A percentile compares a stretch with the other conserved stretches of the same genome.
Conservation (phyloP, 805 yeast species). For the Henningerozyma blattae region DNA sequence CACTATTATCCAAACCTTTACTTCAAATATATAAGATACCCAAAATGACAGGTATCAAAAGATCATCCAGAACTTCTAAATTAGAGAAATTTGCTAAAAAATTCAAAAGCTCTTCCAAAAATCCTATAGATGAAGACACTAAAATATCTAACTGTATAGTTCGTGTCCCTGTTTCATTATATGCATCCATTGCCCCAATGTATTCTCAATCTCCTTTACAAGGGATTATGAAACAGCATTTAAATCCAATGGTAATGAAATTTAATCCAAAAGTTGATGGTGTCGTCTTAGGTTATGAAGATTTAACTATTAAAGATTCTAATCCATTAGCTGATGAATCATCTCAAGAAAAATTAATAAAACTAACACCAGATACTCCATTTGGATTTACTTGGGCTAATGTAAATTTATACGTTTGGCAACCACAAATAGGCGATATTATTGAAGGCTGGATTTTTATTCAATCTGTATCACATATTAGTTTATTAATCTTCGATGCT, state of each 20-base stretch:
- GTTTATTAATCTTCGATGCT: conserved; percentile 80
- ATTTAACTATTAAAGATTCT: conserved; percentile 42
- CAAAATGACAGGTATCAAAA: conserved; percentile 13
- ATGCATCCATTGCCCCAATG: conserved; percentile 82
- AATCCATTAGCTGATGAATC: conserved; percentile 27
- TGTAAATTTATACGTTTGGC: conserved; percentile 80
- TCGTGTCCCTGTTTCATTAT: conserved; percentile 35
- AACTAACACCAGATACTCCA: conserved; percentile 68
- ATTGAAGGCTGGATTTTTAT: conserved; percentile 81
- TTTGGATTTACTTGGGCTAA: conserved; percentile 80
- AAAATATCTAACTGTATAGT: conserved; percentile 24
- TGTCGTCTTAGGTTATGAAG: conserved; percentile 69
- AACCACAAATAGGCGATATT: conserved; percentile 76
- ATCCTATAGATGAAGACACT: conserved; percentile 19
- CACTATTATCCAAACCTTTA: no score
- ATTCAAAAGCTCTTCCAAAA: conserved; percentile 15
- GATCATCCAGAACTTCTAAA: conserved; percentile 13
- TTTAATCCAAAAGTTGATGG: conserved; percentile 65
- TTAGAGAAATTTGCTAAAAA: conserved; percentile 17
- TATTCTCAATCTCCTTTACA: conserved; percentile 54
- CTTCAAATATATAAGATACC: no score
- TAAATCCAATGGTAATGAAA: conserved; percentile 82
- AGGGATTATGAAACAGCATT: conserved; percentile 79
- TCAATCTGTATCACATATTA: conserved; percentile 93
- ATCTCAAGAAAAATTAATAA: conserved; percentile 35